Percentiles rank a stretch among this genome's conserved stretches.
These are phyloP conservation scores for Hemisphaericaspora nanyangensis DNA, from an alignment of 805 yeast genomes.

Conservation along the genomic window DNA sequence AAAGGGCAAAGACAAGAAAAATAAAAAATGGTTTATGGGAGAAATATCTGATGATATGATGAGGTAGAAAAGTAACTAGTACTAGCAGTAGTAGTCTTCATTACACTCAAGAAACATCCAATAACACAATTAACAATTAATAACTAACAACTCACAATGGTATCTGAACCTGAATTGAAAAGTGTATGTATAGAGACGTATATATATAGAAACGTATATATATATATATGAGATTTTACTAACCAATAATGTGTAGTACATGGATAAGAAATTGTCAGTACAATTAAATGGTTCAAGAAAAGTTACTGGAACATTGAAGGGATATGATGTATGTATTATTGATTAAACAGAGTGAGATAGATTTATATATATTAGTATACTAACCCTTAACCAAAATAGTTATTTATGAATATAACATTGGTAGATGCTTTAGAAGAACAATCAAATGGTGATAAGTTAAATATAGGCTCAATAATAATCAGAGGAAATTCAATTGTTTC, in stretches of 20 bases:
- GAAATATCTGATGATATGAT: too few relatives aligned
- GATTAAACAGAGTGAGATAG: neutral
- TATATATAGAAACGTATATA: too few relatives aligned
- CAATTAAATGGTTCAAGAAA: constrained; percentile 76
- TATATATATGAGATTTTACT: too few relatives aligned
- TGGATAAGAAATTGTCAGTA: constrained; percentile 71
- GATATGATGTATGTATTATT: constrained; percentile 60
- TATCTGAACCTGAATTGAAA: constrained; percentile 60
- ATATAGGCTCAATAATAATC: constrained; percentile 65
- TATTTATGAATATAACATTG: constrained; percentile 67
- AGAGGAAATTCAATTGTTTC: constrained; percentile 79
- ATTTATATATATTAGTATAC: too few relatives aligned
- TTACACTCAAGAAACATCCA: too few relatives aligned
- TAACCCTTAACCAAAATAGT: constrained; percentile 22
- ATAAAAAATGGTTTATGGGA: too few relatives aligned
- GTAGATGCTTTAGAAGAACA: constrained; percentile 67
- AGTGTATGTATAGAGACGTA: constrained; percentile 33
- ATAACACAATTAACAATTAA: too few relatives aligned
- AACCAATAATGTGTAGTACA: constrained; percentile 60
- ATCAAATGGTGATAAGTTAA: constrained; percentile 44
- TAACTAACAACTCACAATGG: too few relatives aligned
- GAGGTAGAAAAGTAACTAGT: too few relatives aligned
- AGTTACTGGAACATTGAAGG: constrained; percentile 77
- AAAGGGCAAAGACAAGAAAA: too few relatives aligned
- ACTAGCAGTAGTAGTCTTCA: too few relatives aligned